Evolutionary conservation across 176 grass and related monocot genomes (phyloP).

Genomic region (Ampelocalamus luodianensis): DNA sequence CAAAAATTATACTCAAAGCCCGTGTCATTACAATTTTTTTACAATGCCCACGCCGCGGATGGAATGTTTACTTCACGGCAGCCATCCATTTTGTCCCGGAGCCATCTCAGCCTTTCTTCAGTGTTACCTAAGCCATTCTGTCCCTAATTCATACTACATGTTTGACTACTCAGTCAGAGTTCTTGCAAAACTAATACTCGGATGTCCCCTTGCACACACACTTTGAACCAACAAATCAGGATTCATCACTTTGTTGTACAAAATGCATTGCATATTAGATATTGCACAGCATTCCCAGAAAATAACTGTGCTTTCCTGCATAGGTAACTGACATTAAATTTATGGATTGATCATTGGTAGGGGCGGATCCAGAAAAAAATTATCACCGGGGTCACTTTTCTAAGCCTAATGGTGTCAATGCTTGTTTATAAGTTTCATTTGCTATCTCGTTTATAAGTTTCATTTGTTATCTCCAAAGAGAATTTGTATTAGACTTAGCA

Average conservation of each 20-base stretch:
- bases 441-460: too few relatives aligned
- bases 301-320: neutral
- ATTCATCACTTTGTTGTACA: conserved; percentile 19
- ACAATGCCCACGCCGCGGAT: neutral
- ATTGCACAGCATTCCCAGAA: neutral
- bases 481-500: too few relatives aligned
- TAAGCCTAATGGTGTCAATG: too few relatives aligned
- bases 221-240: neutral
- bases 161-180: neutral
- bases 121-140: neutral
- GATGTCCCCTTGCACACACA: neutral
- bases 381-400: too few relatives aligned
- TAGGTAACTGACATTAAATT: neutral
- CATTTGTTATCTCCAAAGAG: too few relatives aligned
- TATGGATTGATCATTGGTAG: neutral
- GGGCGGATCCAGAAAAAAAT: too few relatives aligned
- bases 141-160: neutral
- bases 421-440: too few relatives aligned
- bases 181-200: neutral
- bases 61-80: neutral
- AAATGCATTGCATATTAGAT: neutral
- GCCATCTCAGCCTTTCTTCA: neutral
- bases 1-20: neutral
- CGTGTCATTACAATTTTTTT: neutral
- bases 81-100: neutral